Evolutionary conservation across 129 eudicot species (phyloP).

Genomic region (Pittosporum tobira): DNA sequence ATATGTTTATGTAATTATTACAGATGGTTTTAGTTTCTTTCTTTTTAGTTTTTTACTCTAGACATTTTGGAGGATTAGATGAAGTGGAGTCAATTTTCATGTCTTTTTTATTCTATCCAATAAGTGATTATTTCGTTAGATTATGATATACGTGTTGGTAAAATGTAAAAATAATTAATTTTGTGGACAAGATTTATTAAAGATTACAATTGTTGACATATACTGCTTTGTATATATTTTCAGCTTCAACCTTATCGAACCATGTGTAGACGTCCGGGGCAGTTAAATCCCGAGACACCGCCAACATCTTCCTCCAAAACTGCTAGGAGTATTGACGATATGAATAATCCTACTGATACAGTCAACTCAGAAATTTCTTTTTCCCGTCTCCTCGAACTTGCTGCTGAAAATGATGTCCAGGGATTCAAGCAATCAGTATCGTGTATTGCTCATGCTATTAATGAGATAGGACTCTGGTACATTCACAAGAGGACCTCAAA

Average conservation of each 20-base stretch:
- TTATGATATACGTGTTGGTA: too few relatives aligned
- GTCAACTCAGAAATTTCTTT: conserved; percentile 6
- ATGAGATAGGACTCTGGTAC: conserved; percentile 29
- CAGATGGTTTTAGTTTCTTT: too few relatives aligned
- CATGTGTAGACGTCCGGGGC: conserved; percentile 20
- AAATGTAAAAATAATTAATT: too few relatives aligned
- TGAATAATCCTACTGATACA: conserved; percentile 10
- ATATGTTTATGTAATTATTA: too few relatives aligned
- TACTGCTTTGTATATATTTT: too few relatives aligned
- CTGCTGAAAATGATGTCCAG: conserved; percentile 28
- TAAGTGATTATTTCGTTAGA: too few relatives aligned
- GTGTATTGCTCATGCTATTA: conserved; percentile 1
- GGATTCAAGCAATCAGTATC: conserved; percentile 11
- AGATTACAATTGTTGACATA: too few relatives aligned
- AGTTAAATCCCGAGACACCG: neutral
- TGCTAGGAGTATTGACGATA: neutral
- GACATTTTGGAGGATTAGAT: too few relatives aligned
- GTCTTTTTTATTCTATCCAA: too few relatives aligned
- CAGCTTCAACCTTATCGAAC: neutral
- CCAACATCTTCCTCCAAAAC: neutral
- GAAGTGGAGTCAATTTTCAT: too few relatives aligned
- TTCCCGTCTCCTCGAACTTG: conserved; percentile 31
- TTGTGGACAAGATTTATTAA: too few relatives aligned
- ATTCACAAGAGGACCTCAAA: conserved; percentile 22
- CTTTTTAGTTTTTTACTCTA: too few relatives aligned